phyloP scores from a whole-genome alignment of 257 asterid genomes.

The Solanum gandarillasii region DNA sequence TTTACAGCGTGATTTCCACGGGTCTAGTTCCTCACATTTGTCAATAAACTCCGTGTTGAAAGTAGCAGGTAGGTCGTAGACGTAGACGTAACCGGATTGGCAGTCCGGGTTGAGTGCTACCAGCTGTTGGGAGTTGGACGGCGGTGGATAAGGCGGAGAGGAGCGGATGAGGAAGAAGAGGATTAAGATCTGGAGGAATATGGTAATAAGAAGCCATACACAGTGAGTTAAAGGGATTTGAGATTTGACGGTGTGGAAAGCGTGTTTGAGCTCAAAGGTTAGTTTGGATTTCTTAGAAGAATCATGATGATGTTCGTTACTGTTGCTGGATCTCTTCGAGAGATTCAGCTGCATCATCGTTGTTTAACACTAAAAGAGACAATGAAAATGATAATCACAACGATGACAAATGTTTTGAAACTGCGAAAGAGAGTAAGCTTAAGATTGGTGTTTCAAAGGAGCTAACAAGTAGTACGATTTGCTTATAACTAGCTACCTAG shows the following conservation, averaged over 20 bases:
- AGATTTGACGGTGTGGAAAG: slow-evolving; percentile 2
- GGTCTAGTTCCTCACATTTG: slow-evolving; percentile 31
- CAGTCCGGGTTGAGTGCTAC: slow-evolving; percentile 7
- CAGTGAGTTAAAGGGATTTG: slow-evolving; percentile 5
- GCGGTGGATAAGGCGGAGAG: slow-evolving; percentile 5
- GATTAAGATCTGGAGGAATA: slow-evolving; percentile 3
- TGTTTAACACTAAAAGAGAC: not conserved
- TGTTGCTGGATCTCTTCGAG: not conserved
- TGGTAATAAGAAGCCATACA: not conserved
- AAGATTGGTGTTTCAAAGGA: not conserved
- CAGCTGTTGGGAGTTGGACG: not conserved
- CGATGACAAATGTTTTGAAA: not conserved
- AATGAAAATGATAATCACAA: not conserved
- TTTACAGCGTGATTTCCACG: slow-evolving; percentile 40
- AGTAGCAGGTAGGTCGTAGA: slow-evolving; percentile 31
- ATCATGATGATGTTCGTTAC: not conserved
- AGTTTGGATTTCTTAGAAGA: not conserved
- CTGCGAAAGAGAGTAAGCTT: not conserved
- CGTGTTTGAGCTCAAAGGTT: not conserved
- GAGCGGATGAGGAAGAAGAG: slow-evolving; percentile 13
- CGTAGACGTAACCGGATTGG: slow-evolving; percentile 36
- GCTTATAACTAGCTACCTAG: not conserved
- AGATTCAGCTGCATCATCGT: not conserved
- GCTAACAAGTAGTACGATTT: not conserved
- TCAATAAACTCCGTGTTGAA: slow-evolving; percentile 30